phyloP scores from a whole-genome alignment of 805 yeast species.

The Candida bentonensis region DNA sequence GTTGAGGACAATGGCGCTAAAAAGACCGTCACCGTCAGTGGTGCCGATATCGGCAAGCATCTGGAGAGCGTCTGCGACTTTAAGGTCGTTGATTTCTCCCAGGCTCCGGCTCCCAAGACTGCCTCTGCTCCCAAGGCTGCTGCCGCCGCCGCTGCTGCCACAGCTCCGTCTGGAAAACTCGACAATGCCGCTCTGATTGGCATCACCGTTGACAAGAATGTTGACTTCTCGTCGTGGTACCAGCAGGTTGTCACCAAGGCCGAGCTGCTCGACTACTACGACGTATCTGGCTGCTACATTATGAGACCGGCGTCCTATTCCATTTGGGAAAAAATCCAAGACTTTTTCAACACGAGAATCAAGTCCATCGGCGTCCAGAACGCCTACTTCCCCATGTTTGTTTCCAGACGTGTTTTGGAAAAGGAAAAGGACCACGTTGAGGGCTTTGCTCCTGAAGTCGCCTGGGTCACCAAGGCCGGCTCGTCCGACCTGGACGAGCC shows the following conservation, averaged over 20 bases:
- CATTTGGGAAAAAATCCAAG: slow-evolving; percentile 90
- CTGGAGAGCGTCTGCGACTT: slow-evolving; percentile 31
- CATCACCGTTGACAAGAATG: slow-evolving; percentile 83
- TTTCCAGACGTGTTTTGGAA: slow-evolving; percentile 81
- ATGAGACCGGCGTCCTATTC: slow-evolving; percentile 90
- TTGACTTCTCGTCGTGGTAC: slow-evolving; percentile 95
- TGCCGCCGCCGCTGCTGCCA: slow-evolving; percentile 28
- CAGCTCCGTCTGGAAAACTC: slow-evolving; percentile 41
- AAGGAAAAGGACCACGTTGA: slow-evolving; percentile 97
- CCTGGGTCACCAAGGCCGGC: slow-evolving; percentile 99
- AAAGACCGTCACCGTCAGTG: slow-evolving; percentile 25
- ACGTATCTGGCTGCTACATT: slow-evolving; percentile 97
- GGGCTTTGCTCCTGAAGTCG: slow-evolving; percentile 99
- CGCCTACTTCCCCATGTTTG: slow-evolving; percentile 98
- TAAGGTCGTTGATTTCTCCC: slow-evolving; percentile 20
- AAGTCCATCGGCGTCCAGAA: slow-evolving; percentile 84
- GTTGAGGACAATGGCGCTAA: slow-evolving; percentile 17
- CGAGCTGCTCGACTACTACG: slow-evolving; percentile 97
- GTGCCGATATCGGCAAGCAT: slow-evolving; percentile 25
- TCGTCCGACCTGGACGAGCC: slow-evolving; percentile 90
- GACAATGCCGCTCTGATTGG: slow-evolving; percentile 89
- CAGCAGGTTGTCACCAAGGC: slow-evolving; percentile 92
- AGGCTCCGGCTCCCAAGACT: slow-evolving; percentile 5
- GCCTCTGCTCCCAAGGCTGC: slow-evolving; percentile 18
- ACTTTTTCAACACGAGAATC: slow-evolving; percentile 68